Base-by-base conservation (phyloP, 2,329 filamentous ascomycete species). In the Colletotrichum paranaense region DNA sequence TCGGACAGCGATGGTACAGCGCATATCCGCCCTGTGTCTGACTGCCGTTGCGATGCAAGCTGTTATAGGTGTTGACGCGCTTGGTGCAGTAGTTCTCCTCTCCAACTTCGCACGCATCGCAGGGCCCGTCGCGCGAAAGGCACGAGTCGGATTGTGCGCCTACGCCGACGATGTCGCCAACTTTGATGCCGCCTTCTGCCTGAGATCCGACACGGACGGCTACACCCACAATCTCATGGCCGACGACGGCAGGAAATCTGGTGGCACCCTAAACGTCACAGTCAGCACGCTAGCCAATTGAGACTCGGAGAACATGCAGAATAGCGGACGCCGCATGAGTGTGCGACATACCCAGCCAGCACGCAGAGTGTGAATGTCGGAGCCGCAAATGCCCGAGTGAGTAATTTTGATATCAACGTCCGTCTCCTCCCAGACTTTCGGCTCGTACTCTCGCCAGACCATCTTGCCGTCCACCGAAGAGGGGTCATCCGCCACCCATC, bases 331-430 rank as follows among this genome's bases (percentile, higher is more conserved):
- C 19, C 19, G 16, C 19, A 49, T 49, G 8, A 42, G 38, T 22
- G 82, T 70, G 84, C 84, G 3, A 78, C 77, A 8, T 83, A 77
- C 82, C 88, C 88, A 89, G 62, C 87, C 90, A 2, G 87, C 89
- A 35, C 87, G 84, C 4, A 92, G 83, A 2, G 84, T 88, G 80
- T 92, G 90, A 32, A 92, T 57, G 75, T 92, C 91, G 0, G 87
- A 88, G 68, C 89, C 91, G 78, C 91, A 93, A 74, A 93, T 87
- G 75, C 91, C 91, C 77, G 90, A 92, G 82, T 92, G 90, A 1
- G 89, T 88, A 75, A 93, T 83, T 77, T 88, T 85, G 77, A 93
- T 91, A 77, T 93, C 91, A 64, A 93, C 81, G 76, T 93, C 90
- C 30, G 85, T 87, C 79, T 92, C 91, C 63, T 90, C 87, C 87